phyloP scores from a whole-genome alignment of 2,329 filamentous ascomycete species.

The Nigrospora oryzae region DNA sequence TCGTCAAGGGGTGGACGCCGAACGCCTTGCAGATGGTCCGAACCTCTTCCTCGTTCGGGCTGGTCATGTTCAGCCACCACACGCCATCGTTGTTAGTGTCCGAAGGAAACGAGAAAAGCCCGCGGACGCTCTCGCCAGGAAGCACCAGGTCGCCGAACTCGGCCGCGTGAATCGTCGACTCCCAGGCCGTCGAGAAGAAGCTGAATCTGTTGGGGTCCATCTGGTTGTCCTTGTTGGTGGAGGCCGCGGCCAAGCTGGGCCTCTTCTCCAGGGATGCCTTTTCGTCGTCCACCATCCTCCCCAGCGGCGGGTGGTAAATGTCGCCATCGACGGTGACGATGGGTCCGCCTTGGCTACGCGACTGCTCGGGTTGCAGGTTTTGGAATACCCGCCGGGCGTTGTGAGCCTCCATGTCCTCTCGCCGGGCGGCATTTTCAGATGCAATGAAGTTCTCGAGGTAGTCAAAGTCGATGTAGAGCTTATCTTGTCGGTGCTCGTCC shows the following conservation, averaged over 20 bases:
- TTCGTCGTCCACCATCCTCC: constrained; percentile 36
- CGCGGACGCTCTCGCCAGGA: constrained; percentile 81
- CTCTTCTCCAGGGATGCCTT: constrained; percentile 24
- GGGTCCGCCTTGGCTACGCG: constrained; percentile 14
- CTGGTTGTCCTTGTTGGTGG: constrained; percentile 26
- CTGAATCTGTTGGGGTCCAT: constrained; percentile 76
- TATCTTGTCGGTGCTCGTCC: constrained; percentile 58
- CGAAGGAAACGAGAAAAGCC: constrained; percentile 62
- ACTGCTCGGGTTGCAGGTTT: constrained; percentile 43
- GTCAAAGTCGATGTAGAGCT: constrained; percentile 84
- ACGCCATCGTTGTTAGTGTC: constrained; percentile 67
- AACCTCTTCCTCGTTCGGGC: constrained; percentile 82
- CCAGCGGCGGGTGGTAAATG: constrained; percentile 43
- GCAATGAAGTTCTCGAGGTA: constrained; percentile 88
- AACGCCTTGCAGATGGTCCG: constrained; percentile 87
- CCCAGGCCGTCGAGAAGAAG: constrained; percentile 92
- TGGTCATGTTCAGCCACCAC: constrained; percentile 98
- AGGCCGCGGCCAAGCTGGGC: constrained; percentile 17
- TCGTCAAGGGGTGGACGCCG: constrained; percentile 88
- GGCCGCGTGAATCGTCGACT: constrained; percentile 85
- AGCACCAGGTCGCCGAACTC: constrained; percentile 83
- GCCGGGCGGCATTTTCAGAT: constrained; percentile 40
- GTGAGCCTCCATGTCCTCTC: constrained; percentile 39
- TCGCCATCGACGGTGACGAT: constrained; percentile 48
- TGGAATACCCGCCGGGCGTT: constrained; percentile 46